Conservation (phyloP, 2,329 filamentous ascomycete genomes). For the Alternaria sp. region DNA sequence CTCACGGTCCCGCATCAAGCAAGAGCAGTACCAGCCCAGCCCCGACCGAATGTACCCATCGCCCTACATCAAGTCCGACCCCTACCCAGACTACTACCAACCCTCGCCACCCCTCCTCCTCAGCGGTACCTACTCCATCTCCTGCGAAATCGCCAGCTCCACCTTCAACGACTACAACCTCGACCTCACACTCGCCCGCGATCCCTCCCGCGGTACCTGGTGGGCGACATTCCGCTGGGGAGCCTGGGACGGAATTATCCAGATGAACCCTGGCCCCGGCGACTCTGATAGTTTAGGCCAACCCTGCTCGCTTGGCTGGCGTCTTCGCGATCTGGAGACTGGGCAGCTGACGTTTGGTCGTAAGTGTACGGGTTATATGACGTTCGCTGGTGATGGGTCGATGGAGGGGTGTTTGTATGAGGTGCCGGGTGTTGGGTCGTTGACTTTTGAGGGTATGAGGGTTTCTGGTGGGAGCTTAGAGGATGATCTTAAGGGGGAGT, state of each 20-base stretch:
- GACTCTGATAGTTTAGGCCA: slow-evolving; percentile 10
- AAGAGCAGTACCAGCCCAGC: background rate
- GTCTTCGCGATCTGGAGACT: slow-evolving; percentile 35
- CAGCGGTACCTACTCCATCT: slow-evolving; percentile 56
- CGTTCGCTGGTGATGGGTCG: slow-evolving; percentile 26
- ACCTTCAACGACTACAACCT: slow-evolving; percentile 36
- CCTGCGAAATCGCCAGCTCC: slow-evolving; percentile 27
- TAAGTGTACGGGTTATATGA: slow-evolving; percentile 43
- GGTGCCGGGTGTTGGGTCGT: slow-evolving; percentile 29
- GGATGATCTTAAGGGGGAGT: slow-evolving; percentile 37
- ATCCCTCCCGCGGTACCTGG: slow-evolving; percentile 42
- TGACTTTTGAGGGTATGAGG: slow-evolving; percentile 37
- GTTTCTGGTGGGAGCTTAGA: slow-evolving; percentile 24
- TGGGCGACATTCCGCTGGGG: slow-evolving; percentile 59
- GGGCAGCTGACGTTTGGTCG: slow-evolving; percentile 39
- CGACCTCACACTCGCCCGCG: slow-evolving; percentile 43
- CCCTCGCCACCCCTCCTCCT: slow-evolving; percentile 30
- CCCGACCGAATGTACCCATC: background rate
- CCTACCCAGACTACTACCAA: background rate
- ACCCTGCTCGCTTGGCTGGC: slow-evolving; percentile 34
- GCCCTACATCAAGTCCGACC: slow-evolving; percentile 6
- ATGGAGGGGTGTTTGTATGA: slow-evolving; percentile 31
- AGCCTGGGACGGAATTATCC: slow-evolving; percentile 52
- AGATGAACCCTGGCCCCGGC: slow-evolving; percentile 37
- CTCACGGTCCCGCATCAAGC: slow-evolving; percentile 14